Evolutionary conservation across 2,329 filamentous ascomycete genomes (phyloP).

Genomic region (Fusarium sublunatum): DNA sequence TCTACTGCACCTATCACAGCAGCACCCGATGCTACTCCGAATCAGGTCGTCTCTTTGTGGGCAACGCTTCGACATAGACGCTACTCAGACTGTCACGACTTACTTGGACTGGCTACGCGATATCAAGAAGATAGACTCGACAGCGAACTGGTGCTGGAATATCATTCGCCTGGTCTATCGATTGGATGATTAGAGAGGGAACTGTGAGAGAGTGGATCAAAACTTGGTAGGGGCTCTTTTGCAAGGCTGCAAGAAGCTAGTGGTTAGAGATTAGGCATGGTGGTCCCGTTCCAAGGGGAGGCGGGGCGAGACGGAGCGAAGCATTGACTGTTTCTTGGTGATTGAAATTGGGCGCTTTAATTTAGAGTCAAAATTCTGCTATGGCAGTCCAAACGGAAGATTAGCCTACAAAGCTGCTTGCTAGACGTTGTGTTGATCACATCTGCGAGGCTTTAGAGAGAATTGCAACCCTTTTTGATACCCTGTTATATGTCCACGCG

Average conservation of each 20-base stretch:
- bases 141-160: conserved; percentile 67
- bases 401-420: conserved; percentile 29
- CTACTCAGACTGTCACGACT: conserved; percentile 60
- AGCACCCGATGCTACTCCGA: conserved; percentile 61
- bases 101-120: conserved; percentile 71
- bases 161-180: conserved; percentile 61
- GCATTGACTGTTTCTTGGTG: conserved; percentile 14
- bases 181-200: conserved; percentile 44
- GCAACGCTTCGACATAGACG: conserved; percentile 62
- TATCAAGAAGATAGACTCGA: conserved; percentile 64
- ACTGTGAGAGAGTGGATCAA: background rate
- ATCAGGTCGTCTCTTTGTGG: conserved; percentile 63
- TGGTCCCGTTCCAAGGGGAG: background rate
- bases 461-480: conserved; percentile 32
- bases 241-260: background rate
- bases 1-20: conserved; percentile 64
- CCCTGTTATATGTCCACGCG: conserved; percentile 3
- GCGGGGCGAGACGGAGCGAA: conserved; percentile 7
- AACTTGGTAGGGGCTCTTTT: background rate
- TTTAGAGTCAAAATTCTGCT: conserved; percentile 3
- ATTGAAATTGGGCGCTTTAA: conserved; percentile 6
- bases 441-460: conserved; percentile 18
- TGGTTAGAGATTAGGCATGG: conserved; percentile 7
- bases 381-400: conserved; percentile 13
- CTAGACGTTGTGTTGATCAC: conserved; percentile 33